These are phyloP conservation scores for Boletus rubropictus DNA, from an alignment of 768 basidiomycete species.

Conservation along the genomic window DNA sequence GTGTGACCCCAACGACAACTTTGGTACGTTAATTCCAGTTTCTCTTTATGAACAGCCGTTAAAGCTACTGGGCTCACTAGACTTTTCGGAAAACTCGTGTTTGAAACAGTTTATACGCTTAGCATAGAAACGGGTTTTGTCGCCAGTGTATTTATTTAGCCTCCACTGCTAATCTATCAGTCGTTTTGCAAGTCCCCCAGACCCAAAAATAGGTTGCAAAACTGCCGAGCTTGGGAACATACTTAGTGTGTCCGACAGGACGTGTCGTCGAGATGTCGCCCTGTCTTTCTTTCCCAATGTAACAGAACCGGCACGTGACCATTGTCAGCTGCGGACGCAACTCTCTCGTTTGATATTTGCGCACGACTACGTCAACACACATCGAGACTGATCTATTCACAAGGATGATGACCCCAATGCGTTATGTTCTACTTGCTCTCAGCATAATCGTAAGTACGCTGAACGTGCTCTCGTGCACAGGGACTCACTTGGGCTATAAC, in stretches of 20 bases:
- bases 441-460: conserved; percentile 40
- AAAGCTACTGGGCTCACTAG: conserved; percentile 8
- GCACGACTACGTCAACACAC: not conserved
- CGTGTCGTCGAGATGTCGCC: too few species aligned
- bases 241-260: too few species aligned
- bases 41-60: not conserved
- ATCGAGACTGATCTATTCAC: conserved; percentile 1
- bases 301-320: not conserved
- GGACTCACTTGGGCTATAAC: conserved; percentile 8
- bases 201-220: too few species aligned
- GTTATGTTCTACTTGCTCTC: conserved; percentile 48
- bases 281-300: too few species aligned
- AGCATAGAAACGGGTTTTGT: conserved; percentile 7
- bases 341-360: not conserved
- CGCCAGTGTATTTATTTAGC: not conserved
- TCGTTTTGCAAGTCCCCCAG: not conserved
- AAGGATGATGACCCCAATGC: conserved; percentile 56
- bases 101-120: conserved; percentile 27
- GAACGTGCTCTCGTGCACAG: not conserved
- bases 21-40: conserved; percentile 43
- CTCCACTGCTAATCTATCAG: not conserved
- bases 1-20: conserved; percentile 71
- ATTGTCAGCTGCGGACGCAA: not conserved
- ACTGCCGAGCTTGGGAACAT: not conserved
- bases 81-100: conserved; percentile 27